Evolutionary conservation across 169 alveolate genomes (phyloP).

Genomic region (Plasmodium chabaudi): DNA sequence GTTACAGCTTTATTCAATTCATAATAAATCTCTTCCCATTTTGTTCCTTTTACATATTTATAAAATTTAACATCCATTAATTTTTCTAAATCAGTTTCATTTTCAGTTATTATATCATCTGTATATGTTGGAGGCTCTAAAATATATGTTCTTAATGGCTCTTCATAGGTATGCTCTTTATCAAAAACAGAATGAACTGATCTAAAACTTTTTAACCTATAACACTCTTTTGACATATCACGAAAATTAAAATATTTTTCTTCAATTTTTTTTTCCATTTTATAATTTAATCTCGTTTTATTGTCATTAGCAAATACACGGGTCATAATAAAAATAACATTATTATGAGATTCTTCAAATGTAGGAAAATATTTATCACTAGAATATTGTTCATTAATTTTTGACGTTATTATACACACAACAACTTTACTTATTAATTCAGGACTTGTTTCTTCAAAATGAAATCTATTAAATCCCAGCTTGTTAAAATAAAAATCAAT

Average conservation of each 20-base stretch:
- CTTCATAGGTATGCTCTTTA: conserved; percentile 82
- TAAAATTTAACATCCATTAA: conserved; percentile 84
- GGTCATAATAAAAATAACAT: conserved; percentile 82
- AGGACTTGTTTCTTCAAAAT: conserved; percentile 86
- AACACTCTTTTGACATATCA: conserved; percentile 80
- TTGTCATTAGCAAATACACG: conserved; percentile 84
- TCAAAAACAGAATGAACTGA: conserved; percentile 86
- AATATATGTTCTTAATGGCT: conserved; percentile 85
- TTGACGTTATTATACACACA: conserved; percentile 88
- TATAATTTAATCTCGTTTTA: conserved; percentile 83
- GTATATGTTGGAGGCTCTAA: conserved; percentile 82
- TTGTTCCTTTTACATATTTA: conserved; percentile 82
- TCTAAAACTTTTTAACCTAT: conserved; percentile 89
- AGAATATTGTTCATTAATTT: conserved; percentile 84
- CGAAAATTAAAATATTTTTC: conserved; percentile 79
- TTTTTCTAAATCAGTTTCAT: conserved; percentile 80
- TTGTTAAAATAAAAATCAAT: conserved; percentile 86
- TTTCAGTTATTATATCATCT: conserved; percentile 78
- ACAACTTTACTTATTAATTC: conserved; percentile 85
- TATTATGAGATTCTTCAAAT: conserved; percentile 83
- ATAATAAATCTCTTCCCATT: conserved; percentile 83
- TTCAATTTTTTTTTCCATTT: conserved; percentile 85
- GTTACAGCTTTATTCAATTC: conserved; percentile 82
- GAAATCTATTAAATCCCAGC: conserved; percentile 86
- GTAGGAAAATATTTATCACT: conserved; percentile 87